Percentiles rank a stretch among this genome's conserved stretches.
phyloP scores from a whole-genome alignment of 2,329 filamentous ascomycete genomes.

The Diaporthe citrichinensis region DNA sequence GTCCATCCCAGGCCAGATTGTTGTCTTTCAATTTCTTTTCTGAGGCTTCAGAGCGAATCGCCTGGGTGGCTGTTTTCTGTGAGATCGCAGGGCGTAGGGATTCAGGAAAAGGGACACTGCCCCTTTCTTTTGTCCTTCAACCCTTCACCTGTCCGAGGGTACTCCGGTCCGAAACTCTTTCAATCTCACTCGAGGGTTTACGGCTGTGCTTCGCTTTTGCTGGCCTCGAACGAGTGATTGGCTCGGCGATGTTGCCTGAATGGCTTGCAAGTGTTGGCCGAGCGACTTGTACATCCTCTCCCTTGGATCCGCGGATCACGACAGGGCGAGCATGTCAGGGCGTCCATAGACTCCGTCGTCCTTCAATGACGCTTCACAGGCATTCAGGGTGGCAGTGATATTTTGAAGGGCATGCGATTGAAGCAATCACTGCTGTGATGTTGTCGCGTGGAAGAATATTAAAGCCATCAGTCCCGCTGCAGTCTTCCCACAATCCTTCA shows the following conservation, averaged over 20 bases:
- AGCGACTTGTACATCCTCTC: not conserved
- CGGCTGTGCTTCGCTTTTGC: not conserved
- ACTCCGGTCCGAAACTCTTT: not conserved
- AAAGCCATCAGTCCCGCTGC: not conserved
- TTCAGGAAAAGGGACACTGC: not conserved
- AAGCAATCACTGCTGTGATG: not conserved
- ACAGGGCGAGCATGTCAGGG: slow-evolving; percentile 4
- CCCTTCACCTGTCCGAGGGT: not conserved
- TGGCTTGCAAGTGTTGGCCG: not conserved
- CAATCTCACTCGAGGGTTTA: slow-evolving; percentile 4
- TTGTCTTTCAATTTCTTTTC: not conserved
- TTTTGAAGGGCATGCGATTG: not conserved
- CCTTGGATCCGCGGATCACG: not conserved
- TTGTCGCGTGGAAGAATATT: not conserved
- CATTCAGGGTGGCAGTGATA: slow-evolving; percentile 25
- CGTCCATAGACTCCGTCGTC: not conserved
- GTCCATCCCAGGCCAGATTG: not conserved
- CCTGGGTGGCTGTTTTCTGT: not conserved
- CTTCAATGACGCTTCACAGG: not conserved
- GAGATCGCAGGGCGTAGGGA: slow-evolving; percentile 20
- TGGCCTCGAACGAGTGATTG: slow-evolving; percentile 3
- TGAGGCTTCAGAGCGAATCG: not conserved
- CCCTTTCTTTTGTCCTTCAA: not conserved
- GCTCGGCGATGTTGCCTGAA: not conserved
- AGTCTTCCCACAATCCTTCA: not conserved